phyloP scores from a whole-genome alignment of 306 rosid genomes.

The Medicago lupulina region DNA sequence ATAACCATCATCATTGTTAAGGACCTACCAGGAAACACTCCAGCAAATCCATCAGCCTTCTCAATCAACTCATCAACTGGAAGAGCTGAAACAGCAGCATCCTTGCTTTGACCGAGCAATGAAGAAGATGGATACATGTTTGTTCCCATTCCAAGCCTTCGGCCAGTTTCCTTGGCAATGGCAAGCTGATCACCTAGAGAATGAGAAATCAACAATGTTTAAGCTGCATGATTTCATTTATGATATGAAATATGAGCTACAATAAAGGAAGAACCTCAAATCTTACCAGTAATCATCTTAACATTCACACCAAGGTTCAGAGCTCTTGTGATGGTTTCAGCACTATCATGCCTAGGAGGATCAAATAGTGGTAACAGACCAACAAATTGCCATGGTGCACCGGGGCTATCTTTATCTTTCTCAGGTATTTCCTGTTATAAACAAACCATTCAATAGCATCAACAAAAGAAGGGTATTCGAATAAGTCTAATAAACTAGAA shows the following conservation, averaged over 20 bases:
- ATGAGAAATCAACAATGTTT: conserved; percentile 24
- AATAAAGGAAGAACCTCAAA: conserved; percentile 28
- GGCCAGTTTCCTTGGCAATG: conserved; percentile 96
- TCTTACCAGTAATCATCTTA: conserved; percentile 97
- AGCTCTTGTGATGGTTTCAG: conserved; percentile 98
- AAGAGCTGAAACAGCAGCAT: conserved; percentile 68
- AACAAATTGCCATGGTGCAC: conserved; percentile 93
- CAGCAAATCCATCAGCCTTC: conserved; percentile 99
- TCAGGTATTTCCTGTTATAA: conserved; percentile 78
- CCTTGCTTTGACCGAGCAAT: conserved; percentile 90
- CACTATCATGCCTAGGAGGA: conserved; percentile 99
- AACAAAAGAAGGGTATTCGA: conserved; percentile 30
- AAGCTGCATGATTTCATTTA: conserved; percentile 26
- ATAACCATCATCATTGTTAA: conserved; percentile 5
- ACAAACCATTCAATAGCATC: conserved; percentile 33
- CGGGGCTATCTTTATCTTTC: conserved; percentile 77
- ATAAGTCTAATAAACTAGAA: background rate
- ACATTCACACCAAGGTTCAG: conserved; percentile 98
- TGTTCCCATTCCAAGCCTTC: conserved; percentile 99
- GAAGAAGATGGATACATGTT: conserved; percentile 99
- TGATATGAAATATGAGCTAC: conserved; percentile 26
- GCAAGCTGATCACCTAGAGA: conserved; percentile 94
- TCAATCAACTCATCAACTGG: conserved; percentile 99
- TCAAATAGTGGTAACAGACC: conserved; percentile 92
- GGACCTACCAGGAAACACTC: conserved; percentile 92